Conservation (phyloP, 2,329 filamentous ascomycete genomes). For the Cordyceps militaris region DNA sequence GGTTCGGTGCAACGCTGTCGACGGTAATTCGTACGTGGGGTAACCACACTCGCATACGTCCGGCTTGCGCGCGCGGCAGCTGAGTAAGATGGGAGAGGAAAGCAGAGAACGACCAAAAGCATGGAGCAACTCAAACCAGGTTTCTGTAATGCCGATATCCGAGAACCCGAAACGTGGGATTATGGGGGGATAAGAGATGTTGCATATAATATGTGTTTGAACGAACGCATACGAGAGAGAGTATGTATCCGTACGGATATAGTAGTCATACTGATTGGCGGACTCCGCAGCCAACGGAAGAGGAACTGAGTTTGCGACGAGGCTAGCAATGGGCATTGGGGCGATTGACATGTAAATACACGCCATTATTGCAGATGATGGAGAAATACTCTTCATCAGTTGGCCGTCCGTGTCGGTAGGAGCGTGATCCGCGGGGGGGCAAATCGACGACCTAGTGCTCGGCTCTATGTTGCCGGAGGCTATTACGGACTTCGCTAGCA, state of each 20-base stretch:
- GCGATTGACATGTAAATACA: background rate
- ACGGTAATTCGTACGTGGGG: background rate
- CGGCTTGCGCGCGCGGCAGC: background rate
- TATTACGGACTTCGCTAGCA: background rate
- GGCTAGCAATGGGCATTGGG: background rate
- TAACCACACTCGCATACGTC: background rate
- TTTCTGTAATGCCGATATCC: background rate
- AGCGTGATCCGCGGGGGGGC: background rate
- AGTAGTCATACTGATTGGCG: background rate
- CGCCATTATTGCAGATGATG: background rate
- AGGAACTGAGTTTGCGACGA: background rate
- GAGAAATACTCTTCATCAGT: background rate
- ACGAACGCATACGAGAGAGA: background rate
- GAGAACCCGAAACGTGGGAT: conserved; percentile 1
- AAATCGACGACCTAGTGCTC: background rate
- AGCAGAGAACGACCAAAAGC: background rate
- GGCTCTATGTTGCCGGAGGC: background rate
- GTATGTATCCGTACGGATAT: too few relatives aligned
- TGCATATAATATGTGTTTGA: background rate
- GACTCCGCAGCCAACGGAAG: background rate
- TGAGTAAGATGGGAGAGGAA: background rate
- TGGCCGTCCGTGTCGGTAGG: background rate
- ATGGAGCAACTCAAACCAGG: background rate
- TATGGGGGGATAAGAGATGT: background rate
- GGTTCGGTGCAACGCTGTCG: background rate